Conservation (phyloP, 768 basidiomycete species). For the Xerocomus spinulosus region DNA sequence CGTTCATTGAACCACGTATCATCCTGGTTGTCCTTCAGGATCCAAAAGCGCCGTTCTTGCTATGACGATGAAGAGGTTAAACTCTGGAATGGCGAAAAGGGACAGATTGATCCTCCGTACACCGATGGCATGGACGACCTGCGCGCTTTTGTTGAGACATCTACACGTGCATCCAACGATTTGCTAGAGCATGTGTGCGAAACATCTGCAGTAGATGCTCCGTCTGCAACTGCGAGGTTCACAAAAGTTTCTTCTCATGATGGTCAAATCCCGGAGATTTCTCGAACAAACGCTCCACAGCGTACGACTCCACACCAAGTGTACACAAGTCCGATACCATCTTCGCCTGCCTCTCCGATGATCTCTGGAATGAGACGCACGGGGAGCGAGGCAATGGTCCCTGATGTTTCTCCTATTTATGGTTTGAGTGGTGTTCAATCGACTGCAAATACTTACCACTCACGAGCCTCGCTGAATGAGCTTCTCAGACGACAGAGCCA, state of each 20-base stretch:
- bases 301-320: slow-evolving; percentile 1
- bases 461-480: slow-evolving; percentile 41
- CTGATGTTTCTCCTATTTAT: slow-evolving; percentile 40
- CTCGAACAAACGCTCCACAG: neutral
- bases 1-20: slow-evolving; percentile 30
- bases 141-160: slow-evolving; percentile 3
- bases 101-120: slow-evolving; percentile 10
- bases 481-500: slow-evolving; percentile 59
- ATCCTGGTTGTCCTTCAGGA: slow-evolving; percentile 36
- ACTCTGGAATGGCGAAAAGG: slow-evolving; percentile 34
- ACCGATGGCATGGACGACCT: neutral
- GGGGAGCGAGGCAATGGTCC: neutral
- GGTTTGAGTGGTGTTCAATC: slow-evolving; percentile 37
- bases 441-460: slow-evolving; percentile 8
- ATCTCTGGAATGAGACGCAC: neutral
- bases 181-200: slow-evolving; percentile 6
- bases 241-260: slow-evolving; percentile 5
- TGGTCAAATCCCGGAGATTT: slow-evolving; percentile 1
- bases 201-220: slow-evolving; percentile 7
- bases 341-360: neutral
- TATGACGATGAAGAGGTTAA: slow-evolving; percentile 26
- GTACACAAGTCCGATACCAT: neutral
- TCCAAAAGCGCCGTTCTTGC: slow-evolving; percentile 24
- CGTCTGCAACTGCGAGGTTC: slow-evolving; percentile 3
- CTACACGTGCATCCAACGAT: slow-evolving; percentile 6